These are phyloP conservation scores for Lophiotrema nucula DNA, from an alignment of 495 filamentous ascomycete species.

Conservation along the genomic window DNA sequence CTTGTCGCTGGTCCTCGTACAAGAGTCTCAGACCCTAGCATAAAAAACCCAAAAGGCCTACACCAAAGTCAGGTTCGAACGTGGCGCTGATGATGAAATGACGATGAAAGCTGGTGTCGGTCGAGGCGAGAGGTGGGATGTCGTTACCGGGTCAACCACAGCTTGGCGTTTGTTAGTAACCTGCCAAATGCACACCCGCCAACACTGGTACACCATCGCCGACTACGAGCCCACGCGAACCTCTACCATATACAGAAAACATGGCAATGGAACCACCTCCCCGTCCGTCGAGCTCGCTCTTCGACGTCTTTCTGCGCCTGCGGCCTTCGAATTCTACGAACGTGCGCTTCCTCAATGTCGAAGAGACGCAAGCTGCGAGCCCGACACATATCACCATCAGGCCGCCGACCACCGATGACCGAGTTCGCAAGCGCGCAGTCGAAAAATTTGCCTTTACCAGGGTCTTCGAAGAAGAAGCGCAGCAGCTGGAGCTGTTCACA, in stretches of 20 bases:
- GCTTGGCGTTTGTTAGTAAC: background rate
- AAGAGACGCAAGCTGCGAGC: slow-evolving; percentile 49
- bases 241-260: background rate
- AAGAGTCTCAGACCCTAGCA: too few species aligned
- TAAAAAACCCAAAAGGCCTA: too few species aligned
- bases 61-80: too few species aligned
- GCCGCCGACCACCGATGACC: slow-evolving; percentile 68
- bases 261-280: slow-evolving; percentile 39
- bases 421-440: slow-evolving; percentile 72
- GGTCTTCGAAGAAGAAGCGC: slow-evolving; percentile 83
- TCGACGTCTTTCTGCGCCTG: slow-evolving; percentile 89
- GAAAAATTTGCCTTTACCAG: slow-evolving; percentile 94
- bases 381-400: slow-evolving; percentile 86
- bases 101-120: too few species aligned
- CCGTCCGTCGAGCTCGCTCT: slow-evolving; percentile 60
- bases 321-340: slow-evolving; percentile 61
- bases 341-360: slow-evolving; percentile 72
- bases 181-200: background rate
- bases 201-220: slow-evolving; percentile 8
- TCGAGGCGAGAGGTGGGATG: background rate
- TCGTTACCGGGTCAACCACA: background rate
- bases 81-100: too few species aligned
- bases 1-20: too few species aligned
- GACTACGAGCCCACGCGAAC: background rate
- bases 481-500: slow-evolving; percentile 84